These are phyloP conservation scores for Euphorbia tirucalli DNA, from an alignment of 345 rosid genomes.

Conservation along the genomic window DNA sequence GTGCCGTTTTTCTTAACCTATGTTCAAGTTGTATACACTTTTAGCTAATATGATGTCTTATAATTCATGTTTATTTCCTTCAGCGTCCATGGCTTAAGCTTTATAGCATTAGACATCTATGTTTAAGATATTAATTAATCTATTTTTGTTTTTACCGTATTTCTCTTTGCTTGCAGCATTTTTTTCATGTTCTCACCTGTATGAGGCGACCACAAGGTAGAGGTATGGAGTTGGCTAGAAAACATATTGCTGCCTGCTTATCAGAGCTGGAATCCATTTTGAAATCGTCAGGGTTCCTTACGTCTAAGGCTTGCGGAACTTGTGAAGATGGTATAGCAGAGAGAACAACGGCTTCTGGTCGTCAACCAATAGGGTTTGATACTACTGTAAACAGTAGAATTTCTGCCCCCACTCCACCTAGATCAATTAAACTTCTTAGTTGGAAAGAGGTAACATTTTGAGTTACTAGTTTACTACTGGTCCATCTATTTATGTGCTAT, in stretches of 20 bases:
- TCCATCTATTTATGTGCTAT: conserved; percentile 4
- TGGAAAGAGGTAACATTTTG: conserved; percentile 69
- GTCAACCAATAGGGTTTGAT: conserved; percentile 84
- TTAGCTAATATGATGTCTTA: background rate
- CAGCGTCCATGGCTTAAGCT: conserved; percentile 2
- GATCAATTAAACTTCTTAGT: conserved; percentile 79
- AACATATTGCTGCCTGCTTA: conserved; percentile 75
- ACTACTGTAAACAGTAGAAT: conserved; percentile 74
- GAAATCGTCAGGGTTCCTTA: conserved; percentile 51
- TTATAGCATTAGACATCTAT: background rate
- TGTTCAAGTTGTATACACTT: background rate
- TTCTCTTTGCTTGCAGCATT: conserved; percentile 61
- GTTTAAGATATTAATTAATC: background rate
- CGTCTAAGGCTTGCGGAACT: conserved; percentile 34
- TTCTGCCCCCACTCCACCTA: conserved; percentile 96
- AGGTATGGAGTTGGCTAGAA: conserved; percentile 88
- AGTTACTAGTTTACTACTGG: conserved; percentile 9
- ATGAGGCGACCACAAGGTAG: conserved; percentile 96
- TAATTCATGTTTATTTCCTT: conserved; percentile 1
- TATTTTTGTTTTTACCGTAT: conserved; percentile 21
- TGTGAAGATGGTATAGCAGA: conserved; percentile 45
- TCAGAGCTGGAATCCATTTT: conserved; percentile 69
- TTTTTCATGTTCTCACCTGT: conserved; percentile 73
- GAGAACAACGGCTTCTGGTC: conserved; percentile 85
- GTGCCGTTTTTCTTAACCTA: background rate